Evolutionary conservation across 2,329 filamentous ascomycete species (phyloP).

Genomic region (Alternaria incomplexa): DNA sequence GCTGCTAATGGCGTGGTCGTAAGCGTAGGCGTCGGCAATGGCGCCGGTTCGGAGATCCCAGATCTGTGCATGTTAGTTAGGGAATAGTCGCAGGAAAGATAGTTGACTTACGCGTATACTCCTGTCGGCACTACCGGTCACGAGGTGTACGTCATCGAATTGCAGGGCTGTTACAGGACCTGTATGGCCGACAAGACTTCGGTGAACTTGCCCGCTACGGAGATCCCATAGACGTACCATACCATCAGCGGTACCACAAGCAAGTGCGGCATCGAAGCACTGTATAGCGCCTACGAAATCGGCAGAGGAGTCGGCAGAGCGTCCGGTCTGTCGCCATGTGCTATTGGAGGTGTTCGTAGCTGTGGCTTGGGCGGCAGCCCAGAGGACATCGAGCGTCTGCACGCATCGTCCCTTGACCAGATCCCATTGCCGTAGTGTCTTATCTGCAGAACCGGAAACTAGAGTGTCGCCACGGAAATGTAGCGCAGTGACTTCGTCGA

Average conservation of each 20-base stretch:
- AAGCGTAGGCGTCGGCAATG: constrained; percentile 94
- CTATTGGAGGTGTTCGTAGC: constrained; percentile 61
- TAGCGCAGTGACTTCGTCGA: constrained; percentile 92
- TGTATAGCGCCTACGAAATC: constrained; percentile 95
- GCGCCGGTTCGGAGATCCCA: constrained; percentile 97
- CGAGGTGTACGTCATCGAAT: constrained; percentile 93
- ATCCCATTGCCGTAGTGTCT: constrained; percentile 97
- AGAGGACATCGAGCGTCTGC: constrained; percentile 96
- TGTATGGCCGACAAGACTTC: constrained; percentile 93
- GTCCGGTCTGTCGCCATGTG: constrained; percentile 76
- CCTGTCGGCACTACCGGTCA: constrained; percentile 90
- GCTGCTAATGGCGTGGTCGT: constrained; percentile 87
- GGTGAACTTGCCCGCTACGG: constrained; percentile 93
- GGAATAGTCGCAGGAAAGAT: neutral
- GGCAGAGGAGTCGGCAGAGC: constrained; percentile 70
- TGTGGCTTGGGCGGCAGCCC: constrained; percentile 90
- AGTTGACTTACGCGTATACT: constrained; percentile 81
- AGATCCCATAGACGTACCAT: constrained; percentile 98
- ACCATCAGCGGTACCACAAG: constrained; percentile 94
- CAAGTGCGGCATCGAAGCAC: constrained; percentile 93
- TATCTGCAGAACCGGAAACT: constrained; percentile 95
- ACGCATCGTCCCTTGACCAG: constrained; percentile 96
- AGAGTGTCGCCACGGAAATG: constrained; percentile 89
- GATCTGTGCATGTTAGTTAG: constrained; percentile 66
- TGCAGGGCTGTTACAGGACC: constrained; percentile 92